These are phyloP conservation scores for Mariannaea elegans DNA, from an alignment of 2,329 filamentous ascomycete genomes.

Conservation along the genomic window DNA sequence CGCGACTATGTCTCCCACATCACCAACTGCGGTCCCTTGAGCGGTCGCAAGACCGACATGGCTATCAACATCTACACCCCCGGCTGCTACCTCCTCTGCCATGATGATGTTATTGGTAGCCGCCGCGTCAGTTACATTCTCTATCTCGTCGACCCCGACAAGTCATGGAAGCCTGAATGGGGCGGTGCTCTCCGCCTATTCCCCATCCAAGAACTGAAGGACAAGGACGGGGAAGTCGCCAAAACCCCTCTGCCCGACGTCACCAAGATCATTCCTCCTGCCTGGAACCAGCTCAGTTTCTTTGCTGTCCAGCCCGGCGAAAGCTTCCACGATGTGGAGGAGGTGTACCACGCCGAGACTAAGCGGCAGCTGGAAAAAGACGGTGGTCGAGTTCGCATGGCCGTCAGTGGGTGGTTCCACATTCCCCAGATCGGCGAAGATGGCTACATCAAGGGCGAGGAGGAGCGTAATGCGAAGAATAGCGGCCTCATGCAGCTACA, in stretches of 20 bases:
- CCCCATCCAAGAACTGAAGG: conserved; percentile 70
- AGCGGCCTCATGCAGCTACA: conserved; percentile 94
- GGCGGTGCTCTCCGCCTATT: conserved; percentile 91
- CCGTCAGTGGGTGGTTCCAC: conserved; percentile 98
- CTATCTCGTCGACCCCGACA: conserved; percentile 92
- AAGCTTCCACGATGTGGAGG: conserved; percentile 98
- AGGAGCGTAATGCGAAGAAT: conserved; percentile 87
- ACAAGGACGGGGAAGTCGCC: conserved; percentile 75
- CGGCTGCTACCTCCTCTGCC: conserved; percentile 93
- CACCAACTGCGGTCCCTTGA: conserved; percentile 86
- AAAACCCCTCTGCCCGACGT: conserved; percentile 83
- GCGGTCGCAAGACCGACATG: conserved; percentile 97
- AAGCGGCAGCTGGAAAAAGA: conserved; percentile 71
- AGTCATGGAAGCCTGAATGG: conserved; percentile 89
- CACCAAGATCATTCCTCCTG: conserved; percentile 85
- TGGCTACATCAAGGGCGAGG: conserved; percentile 86
- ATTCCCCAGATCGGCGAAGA: conserved; percentile 96
- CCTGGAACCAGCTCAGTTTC: conserved; percentile 98
- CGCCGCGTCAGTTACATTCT: conserved; percentile 96
- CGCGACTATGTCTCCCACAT: conserved; percentile 88
- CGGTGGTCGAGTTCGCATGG: conserved; percentile 88
- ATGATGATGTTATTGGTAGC: conserved; percentile 99
- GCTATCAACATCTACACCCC: conserved; percentile 99
- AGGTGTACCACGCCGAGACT: conserved; percentile 81
- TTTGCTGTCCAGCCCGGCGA: conserved; percentile 98